phyloP scores from a whole-genome alignment of 208 protist genomes.

The Trypanosoma vivax region DNA sequence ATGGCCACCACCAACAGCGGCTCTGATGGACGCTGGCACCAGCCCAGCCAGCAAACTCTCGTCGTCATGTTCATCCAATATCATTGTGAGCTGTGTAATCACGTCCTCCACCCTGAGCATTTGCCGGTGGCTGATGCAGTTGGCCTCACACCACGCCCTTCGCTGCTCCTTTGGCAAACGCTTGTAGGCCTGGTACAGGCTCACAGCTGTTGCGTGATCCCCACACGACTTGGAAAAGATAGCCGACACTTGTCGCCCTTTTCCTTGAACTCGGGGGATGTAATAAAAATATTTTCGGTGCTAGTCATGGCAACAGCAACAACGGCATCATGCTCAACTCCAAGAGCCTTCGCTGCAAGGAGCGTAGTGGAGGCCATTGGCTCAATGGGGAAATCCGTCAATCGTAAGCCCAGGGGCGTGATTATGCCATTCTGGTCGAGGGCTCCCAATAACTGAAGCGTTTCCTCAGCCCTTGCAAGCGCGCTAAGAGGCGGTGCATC shows the following conservation, averaged over 20 bases:
- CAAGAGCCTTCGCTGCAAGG: slow-evolving; percentile 90
- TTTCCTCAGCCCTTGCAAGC: slow-evolving; percentile 90
- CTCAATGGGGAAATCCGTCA: slow-evolving; percentile 98
- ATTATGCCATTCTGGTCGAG: slow-evolving; percentile 85
- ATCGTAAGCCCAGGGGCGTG: slow-evolving; percentile 87
- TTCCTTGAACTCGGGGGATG: slow-evolving; percentile 63
- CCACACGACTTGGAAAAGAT: slow-evolving; percentile 69
- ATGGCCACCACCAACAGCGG: not conserved
- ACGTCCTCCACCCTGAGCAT: slow-evolving; percentile 85
- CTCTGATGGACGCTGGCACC: slow-evolving; percentile 22
- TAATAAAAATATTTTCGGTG: slow-evolving; percentile 81
- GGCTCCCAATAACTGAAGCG: slow-evolving; percentile 90
- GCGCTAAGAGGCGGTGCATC: slow-evolving; percentile 91
- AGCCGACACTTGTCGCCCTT: slow-evolving; percentile 67
- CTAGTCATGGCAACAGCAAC: slow-evolving; percentile 92
- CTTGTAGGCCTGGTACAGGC: slow-evolving; percentile 75
- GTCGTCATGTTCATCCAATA: slow-evolving; percentile 60
- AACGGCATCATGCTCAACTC: slow-evolving; percentile 91
- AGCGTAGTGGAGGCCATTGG: slow-evolving; percentile 96
- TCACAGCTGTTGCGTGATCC: slow-evolving; percentile 82
- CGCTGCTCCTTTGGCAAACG: slow-evolving; percentile 58
- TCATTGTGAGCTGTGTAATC: slow-evolving; percentile 59
- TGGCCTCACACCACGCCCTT: slow-evolving; percentile 74
- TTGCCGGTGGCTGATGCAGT: slow-evolving; percentile 69
- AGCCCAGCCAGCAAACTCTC: slow-evolving; percentile 31